Conservation (phyloP, 1,284 basidiomycete species). For the Puccinia novopanici region DNA sequence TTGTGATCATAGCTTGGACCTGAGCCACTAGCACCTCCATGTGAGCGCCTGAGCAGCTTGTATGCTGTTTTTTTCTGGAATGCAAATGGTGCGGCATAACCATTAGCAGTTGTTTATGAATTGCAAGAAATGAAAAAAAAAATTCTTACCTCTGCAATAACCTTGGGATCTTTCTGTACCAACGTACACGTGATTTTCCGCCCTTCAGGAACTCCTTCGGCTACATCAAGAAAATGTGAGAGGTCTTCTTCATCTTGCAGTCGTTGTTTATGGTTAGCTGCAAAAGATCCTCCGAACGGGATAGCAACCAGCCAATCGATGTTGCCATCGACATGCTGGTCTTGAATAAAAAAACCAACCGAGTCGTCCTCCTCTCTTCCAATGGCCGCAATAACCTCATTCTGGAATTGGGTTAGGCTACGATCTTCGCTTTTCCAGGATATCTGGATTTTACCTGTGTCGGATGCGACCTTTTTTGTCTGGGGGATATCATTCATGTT, state of each 20-base stretch:
- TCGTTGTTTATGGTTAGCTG: neutral
- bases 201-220: neutral
- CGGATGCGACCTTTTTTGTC: neutral
- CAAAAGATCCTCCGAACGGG: neutral
- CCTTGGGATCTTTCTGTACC: no score
- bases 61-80: neutral
- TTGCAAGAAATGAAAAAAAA: neutral
- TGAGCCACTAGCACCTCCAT: neutral
- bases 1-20: neutral
- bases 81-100: neutral
- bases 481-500: no score
- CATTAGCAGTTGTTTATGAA: no score
- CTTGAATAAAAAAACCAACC: neutral
- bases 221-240: neutral
- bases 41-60: neutral
- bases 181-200: neutral
- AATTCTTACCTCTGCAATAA: neutral
- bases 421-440: neutral
- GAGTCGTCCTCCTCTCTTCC: neutral
- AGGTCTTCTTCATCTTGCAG: neutral
- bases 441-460: neutral
- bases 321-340: neutral
- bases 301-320: neutral
- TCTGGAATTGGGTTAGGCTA: neutral
- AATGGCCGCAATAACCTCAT: neutral